Percentiles rank a stretch among this genome's conserved stretches.
phyloP scores from a whole-genome alignment of 305 asterid genomes.

The Rubia tinctorum region DNA sequence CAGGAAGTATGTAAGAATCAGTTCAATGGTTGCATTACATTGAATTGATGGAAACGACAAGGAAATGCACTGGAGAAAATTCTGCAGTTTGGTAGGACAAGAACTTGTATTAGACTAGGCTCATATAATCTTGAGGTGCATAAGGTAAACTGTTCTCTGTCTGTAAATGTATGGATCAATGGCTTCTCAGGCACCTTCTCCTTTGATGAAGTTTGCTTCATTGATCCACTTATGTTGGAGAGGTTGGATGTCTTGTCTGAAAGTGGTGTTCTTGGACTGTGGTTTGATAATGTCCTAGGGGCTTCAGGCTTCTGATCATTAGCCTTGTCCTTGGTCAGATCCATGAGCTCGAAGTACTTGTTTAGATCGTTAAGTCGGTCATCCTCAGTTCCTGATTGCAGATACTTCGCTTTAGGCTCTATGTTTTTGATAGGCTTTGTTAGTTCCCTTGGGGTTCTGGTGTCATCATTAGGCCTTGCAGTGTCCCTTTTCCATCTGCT shows the following conservation, averaged over 20 bases:
- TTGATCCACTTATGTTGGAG: constrained; percentile 13
- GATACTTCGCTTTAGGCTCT: background rate
- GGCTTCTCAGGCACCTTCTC: constrained; percentile 15
- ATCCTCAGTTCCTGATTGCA: background rate
- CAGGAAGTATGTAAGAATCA: no score
- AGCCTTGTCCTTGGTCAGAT: constrained; percentile 15
- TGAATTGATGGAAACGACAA: background rate
- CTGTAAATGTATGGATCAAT: constrained; percentile 2
- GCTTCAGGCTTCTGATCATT: constrained; percentile 3
- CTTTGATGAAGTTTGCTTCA: constrained; percentile 10
- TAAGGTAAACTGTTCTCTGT: constrained; percentile 22
- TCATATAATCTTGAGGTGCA: background rate
- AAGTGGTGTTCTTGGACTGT: constrained; percentile 29
- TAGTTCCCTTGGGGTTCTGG: background rate
- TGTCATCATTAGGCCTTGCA: background rate
- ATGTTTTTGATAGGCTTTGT: background rate
- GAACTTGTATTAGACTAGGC: background rate
- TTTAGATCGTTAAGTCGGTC: constrained; percentile 29
- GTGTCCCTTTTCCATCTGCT: constrained; percentile 11
- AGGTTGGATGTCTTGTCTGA: constrained; percentile 21
- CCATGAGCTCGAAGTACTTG: constrained; percentile 24
- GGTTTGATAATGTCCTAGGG: background rate
- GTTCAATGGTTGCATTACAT: background rate
- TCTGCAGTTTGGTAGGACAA: background rate
- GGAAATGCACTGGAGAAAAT: background rate